Evolutionary conservation across 106 monocot genomes (phyloP).

Genomic region (Dactylorhiza incarnata): DNA sequence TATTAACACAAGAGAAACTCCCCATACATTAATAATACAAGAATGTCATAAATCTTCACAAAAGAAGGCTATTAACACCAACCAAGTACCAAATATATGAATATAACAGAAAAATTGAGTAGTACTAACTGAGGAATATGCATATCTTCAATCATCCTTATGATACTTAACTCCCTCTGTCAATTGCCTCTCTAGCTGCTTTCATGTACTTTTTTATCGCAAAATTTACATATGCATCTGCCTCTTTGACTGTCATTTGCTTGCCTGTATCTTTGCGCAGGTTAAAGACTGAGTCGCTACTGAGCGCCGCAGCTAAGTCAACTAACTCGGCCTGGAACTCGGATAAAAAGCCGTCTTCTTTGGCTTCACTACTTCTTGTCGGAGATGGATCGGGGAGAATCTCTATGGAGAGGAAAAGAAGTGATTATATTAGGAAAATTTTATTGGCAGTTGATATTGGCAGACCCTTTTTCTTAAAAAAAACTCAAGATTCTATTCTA

Average conservation of each 20-base stretch:
- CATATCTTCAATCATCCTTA: no score
- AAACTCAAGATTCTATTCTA: no score
- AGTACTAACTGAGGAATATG: no score
- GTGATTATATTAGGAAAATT: no score
- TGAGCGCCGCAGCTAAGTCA: constrained; percentile 40
- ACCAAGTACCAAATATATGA: no score
- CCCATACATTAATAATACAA: no score
- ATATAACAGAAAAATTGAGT: no score
- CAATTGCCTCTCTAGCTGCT: constrained; percentile 35
- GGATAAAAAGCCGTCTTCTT: constrained; percentile 31
- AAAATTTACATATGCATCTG: constrained; percentile 32
- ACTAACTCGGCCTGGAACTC: constrained; percentile 74
- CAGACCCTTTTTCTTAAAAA: no score
- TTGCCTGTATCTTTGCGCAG: constrained; percentile 21
- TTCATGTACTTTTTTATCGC: constrained; percentile 44
- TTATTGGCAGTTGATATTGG: no score
- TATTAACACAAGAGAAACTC: no score
- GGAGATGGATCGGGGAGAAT: constrained; percentile 37
- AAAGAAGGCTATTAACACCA: no score
- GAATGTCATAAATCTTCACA: no score
- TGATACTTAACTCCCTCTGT: background rate
- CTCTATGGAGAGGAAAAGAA: constrained; percentile 23
- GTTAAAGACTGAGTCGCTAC: constrained; percentile 32
- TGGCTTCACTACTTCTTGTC: constrained; percentile 19
- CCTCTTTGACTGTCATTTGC: constrained; percentile 72